Conservation (phyloP, 2,329 filamentous ascomycete species). For the Teratosphaeria viscida region DNA sequence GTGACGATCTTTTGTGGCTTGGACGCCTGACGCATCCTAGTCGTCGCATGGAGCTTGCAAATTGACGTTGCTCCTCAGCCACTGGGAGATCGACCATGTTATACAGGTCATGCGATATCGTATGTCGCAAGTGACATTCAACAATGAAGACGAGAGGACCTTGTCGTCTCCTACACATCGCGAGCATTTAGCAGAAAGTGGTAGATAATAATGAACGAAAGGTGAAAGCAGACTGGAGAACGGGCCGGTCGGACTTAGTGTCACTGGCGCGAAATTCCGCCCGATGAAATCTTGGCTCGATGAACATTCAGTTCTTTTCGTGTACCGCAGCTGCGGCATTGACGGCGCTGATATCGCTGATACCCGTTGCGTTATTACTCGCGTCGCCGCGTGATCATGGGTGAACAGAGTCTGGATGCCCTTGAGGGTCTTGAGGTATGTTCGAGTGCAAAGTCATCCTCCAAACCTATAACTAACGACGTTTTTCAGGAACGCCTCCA, state of each 20-base stretch:
- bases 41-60: neutral
- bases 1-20: neutral
- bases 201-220: too few relatives aligned
- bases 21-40: too few relatives aligned
- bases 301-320: neutral
- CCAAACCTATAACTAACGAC: neutral
- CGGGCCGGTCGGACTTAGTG: neutral
- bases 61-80: neutral
- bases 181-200: too few relatives aligned
- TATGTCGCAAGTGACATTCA: neutral
- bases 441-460: neutral
- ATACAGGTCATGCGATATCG: neutral
- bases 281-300: neutral
- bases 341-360: neutral
- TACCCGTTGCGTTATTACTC: neutral
- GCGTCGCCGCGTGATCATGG: neutral
- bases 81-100: too few relatives aligned
- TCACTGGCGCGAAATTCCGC: neutral
- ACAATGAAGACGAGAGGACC: neutral
- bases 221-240: neutral
- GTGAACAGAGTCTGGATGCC: neutral
- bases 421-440: neutral
- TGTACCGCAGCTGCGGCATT: neutral
- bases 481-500: conserved; percentile 40
- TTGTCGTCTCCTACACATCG: too few relatives aligned